A percentile compares a stretch with the other conserved stretches of the same genome.
These are phyloP conservation scores for Trapa incisa DNA, from an alignment of 345 rosid species.

Conservation along the genomic window DNA sequence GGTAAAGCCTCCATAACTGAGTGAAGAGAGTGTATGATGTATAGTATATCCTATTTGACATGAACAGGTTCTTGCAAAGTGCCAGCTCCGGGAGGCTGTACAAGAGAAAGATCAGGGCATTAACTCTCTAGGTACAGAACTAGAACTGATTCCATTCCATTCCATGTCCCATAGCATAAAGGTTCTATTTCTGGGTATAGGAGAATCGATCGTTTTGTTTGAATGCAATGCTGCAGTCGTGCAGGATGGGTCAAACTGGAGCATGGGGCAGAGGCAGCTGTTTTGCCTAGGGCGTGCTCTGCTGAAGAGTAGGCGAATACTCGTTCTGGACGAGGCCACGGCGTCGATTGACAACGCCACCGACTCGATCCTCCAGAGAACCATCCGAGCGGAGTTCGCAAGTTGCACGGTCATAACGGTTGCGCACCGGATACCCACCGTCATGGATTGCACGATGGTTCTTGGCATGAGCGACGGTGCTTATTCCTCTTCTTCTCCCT, in stretches of 20 bases:
- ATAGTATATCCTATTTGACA: not conserved
- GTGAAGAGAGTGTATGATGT: not conserved
- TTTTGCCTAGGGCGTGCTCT: constrained; percentile 54
- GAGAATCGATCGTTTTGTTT: not conserved
- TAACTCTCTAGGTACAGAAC: constrained; percentile 15
- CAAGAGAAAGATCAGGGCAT: constrained; percentile 25
- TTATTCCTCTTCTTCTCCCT: too few species aligned
- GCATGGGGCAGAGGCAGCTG: constrained; percentile 47
- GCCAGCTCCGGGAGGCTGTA: constrained; percentile 29
- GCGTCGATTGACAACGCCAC: constrained; percentile 50
- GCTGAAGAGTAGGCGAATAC: constrained; percentile 31
- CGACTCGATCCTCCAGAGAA: constrained; percentile 40
- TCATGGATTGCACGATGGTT: constrained; percentile 53
- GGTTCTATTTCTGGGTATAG: not conserved
- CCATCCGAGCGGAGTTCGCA: constrained; percentile 36
- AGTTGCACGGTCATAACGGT: constrained; percentile 48
- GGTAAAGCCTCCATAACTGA: too few species aligned
- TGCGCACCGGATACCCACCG: constrained; percentile 56
- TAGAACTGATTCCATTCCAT: not conserved
- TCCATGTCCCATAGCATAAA: too few species aligned
- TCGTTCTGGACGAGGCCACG: constrained; percentile 63
- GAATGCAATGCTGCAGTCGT: constrained; percentile 18
- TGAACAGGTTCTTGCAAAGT: constrained; percentile 26
- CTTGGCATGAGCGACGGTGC: constrained; percentile 37
- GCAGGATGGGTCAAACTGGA: constrained; percentile 63